Conservation (phyloP, 176 grass and related monocot species). For the Aegilops tauschii region DNA sequence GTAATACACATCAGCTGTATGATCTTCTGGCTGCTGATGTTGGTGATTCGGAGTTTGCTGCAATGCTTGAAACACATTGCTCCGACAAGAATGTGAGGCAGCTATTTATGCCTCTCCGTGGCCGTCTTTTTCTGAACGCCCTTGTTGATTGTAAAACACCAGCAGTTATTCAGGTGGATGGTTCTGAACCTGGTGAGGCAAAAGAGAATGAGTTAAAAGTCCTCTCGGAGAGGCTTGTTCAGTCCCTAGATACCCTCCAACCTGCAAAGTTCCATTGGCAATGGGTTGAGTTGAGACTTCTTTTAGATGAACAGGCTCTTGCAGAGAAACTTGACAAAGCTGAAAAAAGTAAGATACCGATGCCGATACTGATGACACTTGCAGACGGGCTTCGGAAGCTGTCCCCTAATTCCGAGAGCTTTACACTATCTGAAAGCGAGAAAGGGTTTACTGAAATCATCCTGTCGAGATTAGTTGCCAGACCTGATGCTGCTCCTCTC, state of each 20-base stretch:
- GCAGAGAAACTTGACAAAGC: constrained; percentile 69
- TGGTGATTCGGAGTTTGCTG: constrained; percentile 92
- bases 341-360: constrained; percentile 26
- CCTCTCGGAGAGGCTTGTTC: constrained; percentile 73
- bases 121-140: constrained; percentile 85
- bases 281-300: constrained; percentile 95
- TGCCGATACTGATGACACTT: constrained; percentile 42
- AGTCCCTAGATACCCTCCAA: constrained; percentile 86
- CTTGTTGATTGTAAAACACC: constrained; percentile 86
- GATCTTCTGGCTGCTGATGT: constrained; percentile 75
- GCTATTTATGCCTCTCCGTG: constrained; percentile 82
- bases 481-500: constrained; percentile 90
- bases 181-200: constrained; percentile 49
- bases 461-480: constrained; percentile 84
- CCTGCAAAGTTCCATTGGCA: constrained; percentile 99
- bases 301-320: constrained; percentile 96
- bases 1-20: constrained; percentile 75
- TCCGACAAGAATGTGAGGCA: constrained; percentile 80
- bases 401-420: constrained; percentile 68
- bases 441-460: constrained; percentile 98
- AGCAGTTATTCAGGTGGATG: constrained; percentile 55
- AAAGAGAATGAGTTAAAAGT: constrained; percentile 75
- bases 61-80: constrained; percentile 65
- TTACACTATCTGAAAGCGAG: constrained; percentile 85
- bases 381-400: constrained; percentile 81